Evolutionary conservation across 164 flowering plant genomes (phyloP).

Genomic region (Aristolochia fimbriata): DNA sequence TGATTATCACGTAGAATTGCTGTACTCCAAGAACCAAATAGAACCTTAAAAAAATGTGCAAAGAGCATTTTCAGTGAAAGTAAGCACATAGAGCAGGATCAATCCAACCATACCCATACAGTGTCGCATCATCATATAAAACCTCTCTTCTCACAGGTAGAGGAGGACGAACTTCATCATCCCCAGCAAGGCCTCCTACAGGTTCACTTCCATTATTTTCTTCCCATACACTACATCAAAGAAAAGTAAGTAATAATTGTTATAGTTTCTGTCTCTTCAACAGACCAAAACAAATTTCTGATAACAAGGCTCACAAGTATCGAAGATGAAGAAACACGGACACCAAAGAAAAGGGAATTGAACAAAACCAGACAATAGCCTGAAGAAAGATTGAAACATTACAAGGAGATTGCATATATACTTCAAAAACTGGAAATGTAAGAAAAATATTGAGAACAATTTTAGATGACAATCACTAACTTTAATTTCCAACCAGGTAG

Average conservation of each 20-base stretch:
- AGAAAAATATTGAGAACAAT: no score
- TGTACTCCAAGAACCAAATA: no score
- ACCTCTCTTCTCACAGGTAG: conserved; percentile 88
- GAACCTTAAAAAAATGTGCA: no score
- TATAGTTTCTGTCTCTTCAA: no score
- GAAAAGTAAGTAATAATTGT: neutral
- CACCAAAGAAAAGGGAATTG: no score
- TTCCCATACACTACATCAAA: conserved; percentile 21
- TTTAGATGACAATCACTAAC: no score
- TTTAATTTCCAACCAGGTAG: no score
- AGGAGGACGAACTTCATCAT: conserved; percentile 77
- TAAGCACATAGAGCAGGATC: neutral
- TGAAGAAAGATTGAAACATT: no score
- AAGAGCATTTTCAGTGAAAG: neutral
- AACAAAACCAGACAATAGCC: no score
- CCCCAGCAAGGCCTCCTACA: conserved; percentile 26
- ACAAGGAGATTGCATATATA: no score
- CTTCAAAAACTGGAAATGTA: no score
- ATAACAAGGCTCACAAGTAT: neutral
- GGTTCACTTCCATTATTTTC: conserved; percentile 17
- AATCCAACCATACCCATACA: conserved; percentile 41
- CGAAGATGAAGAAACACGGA: neutral
- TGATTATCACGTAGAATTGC: no score
- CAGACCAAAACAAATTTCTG: neutral
- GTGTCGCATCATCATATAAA: conserved; percentile 67